Conservation (phyloP, 352 stramenopile species). For the Pythium myriotylum region DNA sequence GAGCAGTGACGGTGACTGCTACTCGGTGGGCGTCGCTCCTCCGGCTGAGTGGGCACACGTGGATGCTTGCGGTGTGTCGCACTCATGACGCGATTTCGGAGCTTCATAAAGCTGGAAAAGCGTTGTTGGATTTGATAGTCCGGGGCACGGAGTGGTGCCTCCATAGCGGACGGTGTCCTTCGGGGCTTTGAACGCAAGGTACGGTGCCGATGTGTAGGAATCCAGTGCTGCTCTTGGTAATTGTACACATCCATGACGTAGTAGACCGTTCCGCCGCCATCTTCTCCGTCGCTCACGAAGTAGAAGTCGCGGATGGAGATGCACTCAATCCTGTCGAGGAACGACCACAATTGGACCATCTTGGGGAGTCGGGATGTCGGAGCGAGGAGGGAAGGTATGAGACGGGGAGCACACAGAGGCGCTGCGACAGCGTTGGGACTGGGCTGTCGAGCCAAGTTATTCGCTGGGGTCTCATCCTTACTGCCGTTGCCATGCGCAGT, state of each 20-base stretch:
- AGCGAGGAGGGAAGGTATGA: constrained; percentile 43
- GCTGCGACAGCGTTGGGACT: constrained; percentile 1
- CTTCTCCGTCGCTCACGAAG: constrained; percentile 45
- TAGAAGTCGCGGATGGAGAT: constrained; percentile 55
- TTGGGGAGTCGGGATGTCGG: constrained; percentile 56
- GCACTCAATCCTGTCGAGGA: constrained; percentile 59
- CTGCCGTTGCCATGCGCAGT: too few relatives aligned
- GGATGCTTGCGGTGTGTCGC: constrained; percentile 45
- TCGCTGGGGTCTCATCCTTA: not conserved
- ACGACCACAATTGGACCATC: constrained; percentile 53
- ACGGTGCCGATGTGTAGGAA: constrained; percentile 33
- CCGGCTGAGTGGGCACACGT: constrained; percentile 7
- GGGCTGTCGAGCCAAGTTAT: too few relatives aligned
- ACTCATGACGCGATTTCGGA: constrained; percentile 49
- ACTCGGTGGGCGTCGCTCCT: constrained; percentile 28
- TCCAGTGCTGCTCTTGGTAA: constrained; percentile 39
- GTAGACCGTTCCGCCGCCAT: constrained; percentile 33
- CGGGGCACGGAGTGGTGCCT: constrained; percentile 25
- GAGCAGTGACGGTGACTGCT: constrained; percentile 12
- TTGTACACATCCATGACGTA: constrained; percentile 67
- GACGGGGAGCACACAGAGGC: constrained; percentile 34
- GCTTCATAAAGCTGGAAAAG: constrained; percentile 61
- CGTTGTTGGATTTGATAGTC: constrained; percentile 70
- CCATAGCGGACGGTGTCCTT: not conserved
- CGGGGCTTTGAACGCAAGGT: not conserved